Conservation (phyloP, 2,329 filamentous ascomycete species). For the Cladophialophora immunda region DNA sequence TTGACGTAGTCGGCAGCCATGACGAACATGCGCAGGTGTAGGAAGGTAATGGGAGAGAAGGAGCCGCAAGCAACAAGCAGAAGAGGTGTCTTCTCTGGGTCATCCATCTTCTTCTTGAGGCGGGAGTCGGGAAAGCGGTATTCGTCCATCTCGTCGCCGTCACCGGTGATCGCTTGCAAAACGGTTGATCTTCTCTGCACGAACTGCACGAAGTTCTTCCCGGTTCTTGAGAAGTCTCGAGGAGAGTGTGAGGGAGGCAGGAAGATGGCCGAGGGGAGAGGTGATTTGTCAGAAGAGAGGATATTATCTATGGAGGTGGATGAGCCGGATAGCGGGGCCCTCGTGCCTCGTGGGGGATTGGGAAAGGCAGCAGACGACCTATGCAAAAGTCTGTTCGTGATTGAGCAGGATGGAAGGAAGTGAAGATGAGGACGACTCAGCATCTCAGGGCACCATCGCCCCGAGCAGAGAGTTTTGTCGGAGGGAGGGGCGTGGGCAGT, state of each 20-base stretch:
- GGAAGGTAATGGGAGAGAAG: constrained; percentile 78
- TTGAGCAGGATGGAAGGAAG: constrained; percentile 22
- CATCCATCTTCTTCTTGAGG: constrained; percentile 56
- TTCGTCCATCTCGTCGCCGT: constrained; percentile 45
- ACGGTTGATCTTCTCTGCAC: constrained; percentile 31
- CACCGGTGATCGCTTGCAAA: constrained; percentile 37
- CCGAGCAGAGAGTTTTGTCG: constrained; percentile 15
- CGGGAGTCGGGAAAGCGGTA: constrained; percentile 57
- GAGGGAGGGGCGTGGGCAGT: constrained; percentile 19
- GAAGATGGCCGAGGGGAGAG: constrained; percentile 23
- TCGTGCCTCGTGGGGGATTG: constrained; percentile 15
- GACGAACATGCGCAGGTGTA: constrained; percentile 87
- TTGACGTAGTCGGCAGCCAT: constrained; percentile 83
- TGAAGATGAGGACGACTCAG: constrained; percentile 30
- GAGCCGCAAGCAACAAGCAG: constrained; percentile 62
- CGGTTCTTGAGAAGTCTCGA: constrained; percentile 4
- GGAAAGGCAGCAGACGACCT: constrained; percentile 10
- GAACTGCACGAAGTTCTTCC: constrained; percentile 16
- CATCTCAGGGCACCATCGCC: constrained; percentile 38
- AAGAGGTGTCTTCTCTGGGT: constrained; percentile 58
- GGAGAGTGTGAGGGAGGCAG: constrained; percentile 15
- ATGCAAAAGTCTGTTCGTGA: constrained; percentile 5
- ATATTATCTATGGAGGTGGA: constrained; percentile 20
- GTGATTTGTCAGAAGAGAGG: constrained; percentile 33
- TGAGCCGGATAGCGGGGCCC: constrained; percentile 28